Evolutionary conservation across 352 stramenopile species (phyloP), one percentile per base, ranked within the genome.

Genomic region (Phytophthora kernoviae): DNA sequence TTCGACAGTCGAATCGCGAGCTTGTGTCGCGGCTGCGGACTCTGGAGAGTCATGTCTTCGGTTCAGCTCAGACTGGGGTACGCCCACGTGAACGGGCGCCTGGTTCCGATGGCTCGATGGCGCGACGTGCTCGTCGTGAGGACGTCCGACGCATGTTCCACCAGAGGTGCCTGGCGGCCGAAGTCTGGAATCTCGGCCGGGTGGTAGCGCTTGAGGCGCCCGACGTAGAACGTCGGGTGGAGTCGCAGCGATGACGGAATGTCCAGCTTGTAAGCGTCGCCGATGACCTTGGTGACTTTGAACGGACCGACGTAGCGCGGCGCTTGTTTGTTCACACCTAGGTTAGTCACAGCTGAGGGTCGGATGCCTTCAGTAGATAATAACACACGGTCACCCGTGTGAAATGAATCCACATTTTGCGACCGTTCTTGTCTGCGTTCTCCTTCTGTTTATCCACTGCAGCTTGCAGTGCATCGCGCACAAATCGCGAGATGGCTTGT

Each of bases 181-280:
- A 8, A 4, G 14, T 17, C 46, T 30, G 21, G 46, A 8, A 37
- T 44, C 1, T 14, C 6, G 4, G 39, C 59, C 7, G 43, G 34
- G 14, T 58, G 33, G 45, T 76, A 72, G 1, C 30, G 20, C 17
- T 64, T 67, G 21, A 65, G 47, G 3, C 56, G 56, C 15, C 62
- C 61, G 53, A 76, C 52, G 48, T 76, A 72, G 54, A 76, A 69
- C 41, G 54, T 74, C n/a, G 65, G 65, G 57, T 74, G 49, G 7
- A 68, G 45, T 0, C 26, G 45, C 40, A 68, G 58, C 1, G 24
- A 37, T 4, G 44, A 32, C 12, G 45, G 53, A 5, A 63, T 59
- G n/a, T 63, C 60, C 0, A 68, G 10, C 5, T 41, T 53, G 41
- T 60, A 60, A 0, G 42, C 53, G 12, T 60, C 53, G 2, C 42